Conservation (phyloP, 495 filamentous ascomycete genomes). For the Penicillium samsonianum region DNA sequence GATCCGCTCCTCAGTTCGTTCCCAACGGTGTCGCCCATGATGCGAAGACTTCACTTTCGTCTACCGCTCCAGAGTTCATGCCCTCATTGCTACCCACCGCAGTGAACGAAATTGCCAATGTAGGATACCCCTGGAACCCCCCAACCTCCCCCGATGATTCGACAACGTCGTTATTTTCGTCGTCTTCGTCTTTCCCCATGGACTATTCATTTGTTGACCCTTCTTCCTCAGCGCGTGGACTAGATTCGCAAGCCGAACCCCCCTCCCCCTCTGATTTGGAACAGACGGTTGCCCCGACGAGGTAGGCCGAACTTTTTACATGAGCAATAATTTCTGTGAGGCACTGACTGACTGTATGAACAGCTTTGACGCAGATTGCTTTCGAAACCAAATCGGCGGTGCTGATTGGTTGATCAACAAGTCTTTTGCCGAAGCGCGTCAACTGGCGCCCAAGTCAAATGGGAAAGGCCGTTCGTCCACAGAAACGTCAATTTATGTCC, state of each 20-base stretch:
- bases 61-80: conserved; percentile 74
- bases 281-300: conserved; percentile 7
- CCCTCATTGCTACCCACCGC: conserved; percentile 49
- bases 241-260: conserved; percentile 21
- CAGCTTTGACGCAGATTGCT: not conserved
- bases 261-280: conserved; percentile 10
- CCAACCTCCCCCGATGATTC: not conserved
- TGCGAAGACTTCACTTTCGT: conserved; percentile 64
- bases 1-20: conserved; percentile 33
- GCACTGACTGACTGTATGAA: not conserved
- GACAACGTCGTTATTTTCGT: not conserved
- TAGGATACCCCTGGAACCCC: conserved; percentile 43
- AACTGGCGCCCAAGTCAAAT: not conserved
- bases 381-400: not conserved
- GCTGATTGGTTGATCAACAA: not conserved
- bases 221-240: conserved; percentile 36
- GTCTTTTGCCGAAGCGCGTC: not conserved
- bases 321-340: not conserved
- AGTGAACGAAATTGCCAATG: conserved; percentile 45
- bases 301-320: conserved; percentile 19
- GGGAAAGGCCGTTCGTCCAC: conserved; percentile 1
- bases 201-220: conserved; percentile 58
- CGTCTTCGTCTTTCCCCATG: conserved; percentile 38
- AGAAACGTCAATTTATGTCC: conserved; percentile 13
- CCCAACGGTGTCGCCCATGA: conserved; percentile 41